Percentiles rank a stretch among this genome's conserved stretches.
Evolutionary conservation across 129 eudicot species (phyloP).

Genomic region (Artemisia annua): DNA sequence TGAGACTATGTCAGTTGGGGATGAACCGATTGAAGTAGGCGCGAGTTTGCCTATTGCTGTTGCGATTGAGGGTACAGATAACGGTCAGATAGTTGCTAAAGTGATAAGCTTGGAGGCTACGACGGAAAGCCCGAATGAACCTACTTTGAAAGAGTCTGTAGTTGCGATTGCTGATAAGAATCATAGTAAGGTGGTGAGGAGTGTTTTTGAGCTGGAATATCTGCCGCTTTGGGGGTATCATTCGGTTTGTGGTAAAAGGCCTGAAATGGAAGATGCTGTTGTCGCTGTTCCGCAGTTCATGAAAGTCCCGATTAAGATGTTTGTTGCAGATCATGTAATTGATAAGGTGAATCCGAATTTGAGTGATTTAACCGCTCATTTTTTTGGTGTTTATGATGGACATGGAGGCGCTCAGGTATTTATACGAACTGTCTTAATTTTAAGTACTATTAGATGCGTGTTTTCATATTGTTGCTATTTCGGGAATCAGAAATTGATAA

Average conservation of each 20-base stretch:
- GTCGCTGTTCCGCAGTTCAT: constrained; percentile 62
- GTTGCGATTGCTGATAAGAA: constrained; percentile 58
- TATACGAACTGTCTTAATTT: not conserved
- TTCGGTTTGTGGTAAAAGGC: constrained; percentile 76
- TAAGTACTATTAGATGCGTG: not conserved
- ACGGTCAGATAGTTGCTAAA: constrained; percentile 65
- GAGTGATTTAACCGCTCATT: constrained; percentile 59
- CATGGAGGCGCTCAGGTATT: constrained; percentile 92
- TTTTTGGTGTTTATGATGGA: constrained; percentile 92
- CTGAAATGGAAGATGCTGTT: constrained; percentile 96
- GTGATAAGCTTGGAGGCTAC: constrained; percentile 57
- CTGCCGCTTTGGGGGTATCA: constrained; percentile 89
- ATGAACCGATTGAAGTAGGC: constrained; percentile 49
- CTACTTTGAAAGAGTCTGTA: constrained; percentile 53
- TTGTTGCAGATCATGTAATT: constrained; percentile 48
- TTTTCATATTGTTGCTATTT: not conserved
- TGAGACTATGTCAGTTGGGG: constrained; percentile 48
- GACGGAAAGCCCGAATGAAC: constrained; percentile 34
- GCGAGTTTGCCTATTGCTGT: constrained; percentile 27
- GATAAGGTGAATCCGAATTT: constrained; percentile 58
- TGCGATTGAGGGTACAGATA: constrained; percentile 64
- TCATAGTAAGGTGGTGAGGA: constrained; percentile 46
- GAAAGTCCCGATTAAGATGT: constrained; percentile 76
- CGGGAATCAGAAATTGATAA: not conserved
- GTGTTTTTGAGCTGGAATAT: constrained; percentile 68